Evolutionary conservation across 495 filamentous ascomycete genomes (phyloP), one percentile per base, ranked within the genome.

Genomic region (Hypoxylon crocopeplum): DNA sequence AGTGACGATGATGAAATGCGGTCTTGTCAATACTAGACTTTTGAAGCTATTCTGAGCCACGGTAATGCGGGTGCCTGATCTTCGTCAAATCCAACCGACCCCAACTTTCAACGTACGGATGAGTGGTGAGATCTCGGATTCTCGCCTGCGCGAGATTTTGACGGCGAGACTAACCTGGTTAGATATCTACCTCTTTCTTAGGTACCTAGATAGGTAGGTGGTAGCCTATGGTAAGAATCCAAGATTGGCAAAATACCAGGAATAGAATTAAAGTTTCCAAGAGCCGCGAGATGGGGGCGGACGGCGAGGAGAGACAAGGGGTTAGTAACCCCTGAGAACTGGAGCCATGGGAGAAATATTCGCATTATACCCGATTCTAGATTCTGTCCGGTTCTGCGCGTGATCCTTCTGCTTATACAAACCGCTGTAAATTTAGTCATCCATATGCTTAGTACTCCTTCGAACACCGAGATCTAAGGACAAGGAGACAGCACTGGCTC

Each of bases 221-320:
- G 25, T 29, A 29, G 5, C 10, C 5, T 5, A 10, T 34, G 12
- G 32, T 34, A 29, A 45, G 40, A 54, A 45, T 38, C 50, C 29
- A 54, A 54, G 27, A 36, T 29, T 34, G 37, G 34, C n/a, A n/a
- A n/a, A n/a, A n/a, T n/a, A n/a, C 45, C 21, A 29, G 46, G 45
- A 59, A 59, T 59, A 51, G 39, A 46, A 50, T 59, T 59, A 51
- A 51, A 37, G 47, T 51, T 59, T 27, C n/a, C 16, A 38, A 40
- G 47, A 59, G 56, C 56, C 56, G 47, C 47, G 54, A 46, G 39
- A 52, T n/a, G 24, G 33, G 37, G 5, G 27, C 12, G 22, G 13
- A 20, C 19, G 32, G 7, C 5, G 22, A 25, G 33, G 22, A 25
- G 33, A 37, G 13, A 33, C 29, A 39, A 36, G 51, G 41, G 37